These are phyloP conservation scores for Vigna angularis DNA, from an alignment of 306 rosid genomes.

Conservation along the genomic window DNA sequence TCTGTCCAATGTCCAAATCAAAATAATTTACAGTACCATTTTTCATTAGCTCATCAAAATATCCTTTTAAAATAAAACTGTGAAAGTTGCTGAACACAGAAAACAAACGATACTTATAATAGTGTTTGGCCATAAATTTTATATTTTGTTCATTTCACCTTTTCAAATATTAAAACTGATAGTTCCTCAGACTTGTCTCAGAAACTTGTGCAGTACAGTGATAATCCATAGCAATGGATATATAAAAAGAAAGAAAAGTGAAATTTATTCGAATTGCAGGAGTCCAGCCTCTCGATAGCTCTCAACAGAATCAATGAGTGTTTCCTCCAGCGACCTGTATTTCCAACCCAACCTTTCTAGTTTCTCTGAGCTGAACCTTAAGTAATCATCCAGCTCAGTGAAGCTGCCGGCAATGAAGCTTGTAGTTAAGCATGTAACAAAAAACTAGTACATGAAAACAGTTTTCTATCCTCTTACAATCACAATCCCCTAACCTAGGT, in stretches of 20 bases:
- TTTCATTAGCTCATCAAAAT: too few species aligned
- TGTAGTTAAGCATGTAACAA: background rate
- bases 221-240: background rate
- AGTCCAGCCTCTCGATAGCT: conserved; percentile 51
- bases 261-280: conserved; percentile 37
- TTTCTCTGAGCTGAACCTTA: conserved; percentile 54
- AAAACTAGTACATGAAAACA: background rate
- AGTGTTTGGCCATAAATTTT: too few species aligned
- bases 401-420: conserved; percentile 48
- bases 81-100: too few species aligned
- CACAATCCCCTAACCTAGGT: too few species aligned
- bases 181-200: background rate
- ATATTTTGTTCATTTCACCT: background rate
- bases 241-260: background rate
- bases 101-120: too few species aligned
- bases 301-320: conserved; percentile 63
- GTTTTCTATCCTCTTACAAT: too few species aligned
- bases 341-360: conserved; percentile 69
- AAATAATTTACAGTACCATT: too few species aligned
- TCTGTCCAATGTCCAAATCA: too few species aligned
- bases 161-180: background rate
- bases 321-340: conserved; percentile 64
- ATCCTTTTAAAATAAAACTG: too few species aligned
- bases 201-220: too few species aligned
- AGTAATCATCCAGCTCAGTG: conserved; percentile 43